Percentiles rank a stretch among this genome's conserved stretches.
phyloP scores from a whole-genome alignment of 2,329 filamentous ascomycete genomes.

The Fusarium concolor region DNA sequence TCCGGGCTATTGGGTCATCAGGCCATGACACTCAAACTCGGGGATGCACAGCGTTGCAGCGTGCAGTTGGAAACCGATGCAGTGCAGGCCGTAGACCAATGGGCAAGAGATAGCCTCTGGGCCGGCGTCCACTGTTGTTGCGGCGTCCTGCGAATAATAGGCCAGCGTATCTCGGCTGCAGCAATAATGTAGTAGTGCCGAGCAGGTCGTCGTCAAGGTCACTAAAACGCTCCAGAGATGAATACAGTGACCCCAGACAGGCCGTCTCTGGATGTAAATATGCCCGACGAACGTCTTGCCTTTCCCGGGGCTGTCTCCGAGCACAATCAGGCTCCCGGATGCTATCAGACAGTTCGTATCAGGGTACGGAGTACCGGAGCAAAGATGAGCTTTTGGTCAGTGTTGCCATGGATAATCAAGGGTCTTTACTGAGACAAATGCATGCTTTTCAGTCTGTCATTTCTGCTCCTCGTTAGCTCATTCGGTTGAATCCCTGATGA shows the following conservation, averaged over 20 bases:
- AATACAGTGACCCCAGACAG: not conserved
- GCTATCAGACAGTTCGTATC: constrained; percentile 17
- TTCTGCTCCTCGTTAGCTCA: constrained; percentile 17
- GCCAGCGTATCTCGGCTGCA: constrained; percentile 24
- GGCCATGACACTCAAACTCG: constrained; percentile 31
- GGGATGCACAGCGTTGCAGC: constrained; percentile 44
- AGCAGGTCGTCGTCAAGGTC: not conserved
- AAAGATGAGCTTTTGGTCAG: constrained; percentile 20
- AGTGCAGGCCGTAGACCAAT: not conserved
- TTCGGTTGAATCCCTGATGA: constrained; percentile 15
- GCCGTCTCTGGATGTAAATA: constrained; percentile 2
- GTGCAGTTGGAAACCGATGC: constrained; percentile 31
- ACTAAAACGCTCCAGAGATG: not conserved
- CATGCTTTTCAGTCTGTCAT: constrained; percentile 12
- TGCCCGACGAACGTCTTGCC: constrained; percentile 27
- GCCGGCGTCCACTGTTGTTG: constrained; percentile 2
- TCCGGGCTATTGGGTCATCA: constrained; percentile 34
- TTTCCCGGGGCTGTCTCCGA: constrained; percentile 33
- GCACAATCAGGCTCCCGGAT: constrained; percentile 4
- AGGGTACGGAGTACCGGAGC: constrained; percentile 10
- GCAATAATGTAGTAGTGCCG: constrained; percentile 5
- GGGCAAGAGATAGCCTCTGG: not conserved
- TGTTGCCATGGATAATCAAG: constrained; percentile 18
- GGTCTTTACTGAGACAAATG: not conserved
- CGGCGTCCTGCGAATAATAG: not conserved